Evolutionary conservation across 2,329 filamentous ascomycete genomes (phyloP).

Genomic region (Scedosporium apiospermum): DNA sequence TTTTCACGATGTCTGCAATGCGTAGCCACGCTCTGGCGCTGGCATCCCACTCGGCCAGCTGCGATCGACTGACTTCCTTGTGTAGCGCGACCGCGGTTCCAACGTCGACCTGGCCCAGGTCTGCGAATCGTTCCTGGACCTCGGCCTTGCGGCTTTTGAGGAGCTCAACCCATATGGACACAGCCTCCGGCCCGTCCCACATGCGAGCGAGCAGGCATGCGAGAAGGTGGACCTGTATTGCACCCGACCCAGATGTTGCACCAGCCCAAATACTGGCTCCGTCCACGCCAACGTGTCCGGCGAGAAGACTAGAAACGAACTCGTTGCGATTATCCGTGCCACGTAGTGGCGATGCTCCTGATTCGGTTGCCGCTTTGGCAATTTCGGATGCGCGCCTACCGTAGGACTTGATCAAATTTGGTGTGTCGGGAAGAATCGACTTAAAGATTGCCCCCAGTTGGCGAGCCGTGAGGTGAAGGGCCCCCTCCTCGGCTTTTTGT

Average conservation of each 20-base stretch:
- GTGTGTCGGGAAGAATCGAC: no score
- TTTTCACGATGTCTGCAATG: no score
- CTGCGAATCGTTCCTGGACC: not conserved
- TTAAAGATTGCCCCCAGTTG: no score
- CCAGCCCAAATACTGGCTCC: slow-evolving; percentile 26
- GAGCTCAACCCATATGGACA: slow-evolving; percentile 19
- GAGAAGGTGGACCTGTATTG: slow-evolving; percentile 20
- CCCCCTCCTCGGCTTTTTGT: no score
- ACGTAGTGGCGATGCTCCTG: not conserved
- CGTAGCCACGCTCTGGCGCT: slow-evolving; percentile 16
- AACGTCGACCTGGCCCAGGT: not conserved
- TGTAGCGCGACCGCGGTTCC: not conserved
- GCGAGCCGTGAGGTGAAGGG: no score
- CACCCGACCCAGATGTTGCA: slow-evolving; percentile 20
- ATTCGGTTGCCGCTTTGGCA: not conserved
- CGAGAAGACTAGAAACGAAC: slow-evolving; percentile 12
- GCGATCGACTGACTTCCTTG: not conserved
- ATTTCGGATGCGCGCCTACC: slow-evolving; percentile 24
- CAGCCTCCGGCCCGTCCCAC: slow-evolving; percentile 14
- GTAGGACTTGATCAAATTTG: slow-evolving; percentile 23
- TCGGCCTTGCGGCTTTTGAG: slow-evolving; percentile 6
- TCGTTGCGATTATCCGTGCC: not conserved
- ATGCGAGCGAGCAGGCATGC: slow-evolving; percentile 20
- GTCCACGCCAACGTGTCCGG: slow-evolving; percentile 12
- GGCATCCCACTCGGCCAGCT: slow-evolving; percentile 26